Conservation (phyloP, 164 flowering plant genomes). For the Dillenia turbinata region DNA sequence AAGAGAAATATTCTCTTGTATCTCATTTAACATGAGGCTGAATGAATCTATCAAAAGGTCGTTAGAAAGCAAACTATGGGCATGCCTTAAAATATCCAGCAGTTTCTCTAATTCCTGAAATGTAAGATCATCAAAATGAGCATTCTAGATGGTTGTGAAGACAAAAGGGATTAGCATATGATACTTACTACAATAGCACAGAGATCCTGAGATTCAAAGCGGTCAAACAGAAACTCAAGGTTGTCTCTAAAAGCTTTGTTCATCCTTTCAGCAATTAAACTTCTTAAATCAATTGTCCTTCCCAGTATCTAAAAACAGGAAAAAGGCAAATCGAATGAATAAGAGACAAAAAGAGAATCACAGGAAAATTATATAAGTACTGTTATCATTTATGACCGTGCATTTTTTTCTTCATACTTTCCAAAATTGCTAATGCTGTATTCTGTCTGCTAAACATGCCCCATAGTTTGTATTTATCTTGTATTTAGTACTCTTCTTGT, state of each 20-base stretch:
- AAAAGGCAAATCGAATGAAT: neutral
- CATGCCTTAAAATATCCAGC: slow-evolving; percentile 61
- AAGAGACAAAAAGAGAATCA: neutral
- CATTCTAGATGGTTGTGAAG: neutral
- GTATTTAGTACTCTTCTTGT: too few species aligned
- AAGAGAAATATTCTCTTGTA: slow-evolving; percentile 92
- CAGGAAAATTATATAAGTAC: too few species aligned
- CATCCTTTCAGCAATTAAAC: slow-evolving; percentile 77
- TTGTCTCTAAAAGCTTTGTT: slow-evolving; percentile 89
- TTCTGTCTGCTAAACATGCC: too few species aligned
- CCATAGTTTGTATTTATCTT: too few species aligned
- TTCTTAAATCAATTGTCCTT: slow-evolving; percentile 83
- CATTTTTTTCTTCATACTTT: too few species aligned
- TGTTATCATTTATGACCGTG: too few species aligned
- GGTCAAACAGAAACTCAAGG: slow-evolving; percentile 90
- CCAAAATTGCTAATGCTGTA: too few species aligned
- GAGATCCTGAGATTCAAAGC: slow-evolving; percentile 93
- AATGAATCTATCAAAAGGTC: slow-evolving; percentile 81
- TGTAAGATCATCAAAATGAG: neutral
- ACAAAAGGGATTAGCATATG: neutral
- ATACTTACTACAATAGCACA: slow-evolving; percentile 87
- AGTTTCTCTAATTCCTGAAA: slow-evolving; percentile 90
- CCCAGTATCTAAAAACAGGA: slow-evolving; percentile 70
- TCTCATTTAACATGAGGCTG: slow-evolving; percentile 78
- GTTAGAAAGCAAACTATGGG: slow-evolving; percentile 75